These are phyloP conservation scores for Typha latifolia DNA, from an alignment of 176 grass and related monocot genomes.

Conservation along the genomic window DNA sequence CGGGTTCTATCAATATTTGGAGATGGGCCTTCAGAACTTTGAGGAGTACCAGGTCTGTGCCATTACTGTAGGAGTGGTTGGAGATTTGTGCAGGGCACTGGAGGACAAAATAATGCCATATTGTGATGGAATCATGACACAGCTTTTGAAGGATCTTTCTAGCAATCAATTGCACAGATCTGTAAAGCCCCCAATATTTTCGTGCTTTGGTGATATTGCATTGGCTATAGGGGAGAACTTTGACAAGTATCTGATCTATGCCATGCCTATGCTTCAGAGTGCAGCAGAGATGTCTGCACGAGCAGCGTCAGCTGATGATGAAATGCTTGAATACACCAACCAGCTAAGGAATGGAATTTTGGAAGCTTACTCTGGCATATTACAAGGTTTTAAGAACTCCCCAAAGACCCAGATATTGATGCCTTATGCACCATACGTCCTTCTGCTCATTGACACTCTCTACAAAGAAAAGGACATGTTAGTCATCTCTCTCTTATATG, in stretches of 20 bases:
- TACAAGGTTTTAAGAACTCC: constrained; percentile 85
- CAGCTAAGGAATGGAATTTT: constrained; percentile 74
- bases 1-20: constrained; percentile 78
- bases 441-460: constrained; percentile 68
- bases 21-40: constrained; percentile 89
- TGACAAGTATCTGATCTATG: constrained; percentile 84
- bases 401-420: constrained; percentile 59
- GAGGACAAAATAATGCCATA: constrained; percentile 79
- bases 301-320: constrained; percentile 51
- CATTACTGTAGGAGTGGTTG: constrained; percentile 78
- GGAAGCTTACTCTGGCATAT: constrained; percentile 90
- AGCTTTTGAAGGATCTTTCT: constrained; percentile 69
- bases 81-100: constrained; percentile 69
- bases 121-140: constrained; percentile 85
- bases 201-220: constrained; percentile 81
- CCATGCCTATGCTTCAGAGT: constrained; percentile 88
- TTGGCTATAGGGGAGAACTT: constrained; percentile 84
- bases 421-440: constrained; percentile 57
- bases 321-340: constrained; percentile 80
- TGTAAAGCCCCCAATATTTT: constrained; percentile 79
- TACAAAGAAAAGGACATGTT: constrained; percentile 75
- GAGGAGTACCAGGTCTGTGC: constrained; percentile 91
- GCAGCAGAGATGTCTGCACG: constrained; percentile 66
- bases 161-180: constrained; percentile 70
- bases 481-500: constrained; percentile 1